These are phyloP conservation scores for Rubus idaeus DNA, from an alignment of 306 rosid species.

Conservation along the genomic window DNA sequence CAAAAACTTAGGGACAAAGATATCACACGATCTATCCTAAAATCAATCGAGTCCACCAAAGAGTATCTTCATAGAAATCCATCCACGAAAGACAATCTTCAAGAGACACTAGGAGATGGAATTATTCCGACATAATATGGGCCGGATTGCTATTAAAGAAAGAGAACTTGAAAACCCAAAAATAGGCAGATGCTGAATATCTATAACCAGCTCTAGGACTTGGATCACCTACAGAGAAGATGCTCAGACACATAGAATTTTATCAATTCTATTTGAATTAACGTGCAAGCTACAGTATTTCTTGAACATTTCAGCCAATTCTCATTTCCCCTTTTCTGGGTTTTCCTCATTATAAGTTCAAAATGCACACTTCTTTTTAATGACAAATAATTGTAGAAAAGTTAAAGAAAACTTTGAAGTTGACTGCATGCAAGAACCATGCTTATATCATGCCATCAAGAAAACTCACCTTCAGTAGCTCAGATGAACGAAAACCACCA, in stretches of 20 bases:
- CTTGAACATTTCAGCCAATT: not conserved
- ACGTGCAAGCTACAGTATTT: not conserved
- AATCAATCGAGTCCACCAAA: not conserved
- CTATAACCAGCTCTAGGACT: not conserved
- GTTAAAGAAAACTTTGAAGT: not conserved
- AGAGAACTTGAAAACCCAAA: not conserved
- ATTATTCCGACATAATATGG: not conserved
- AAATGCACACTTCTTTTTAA: not conserved
- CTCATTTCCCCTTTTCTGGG: not conserved
- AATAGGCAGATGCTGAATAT: not conserved
- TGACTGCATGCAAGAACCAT: not conserved
- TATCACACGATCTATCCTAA: not conserved
- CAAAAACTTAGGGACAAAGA: not conserved
- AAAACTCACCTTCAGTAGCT: slow-evolving; percentile 78
- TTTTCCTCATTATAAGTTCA: not conserved
- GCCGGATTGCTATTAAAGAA: not conserved
- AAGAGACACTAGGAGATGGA: not conserved
- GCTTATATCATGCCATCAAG: not conserved
- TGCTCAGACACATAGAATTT: not conserved
- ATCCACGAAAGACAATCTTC: not conserved
- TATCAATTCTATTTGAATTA: not conserved
- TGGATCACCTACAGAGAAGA: not conserved
- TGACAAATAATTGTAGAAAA: not conserved
- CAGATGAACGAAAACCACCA: slow-evolving; percentile 96
- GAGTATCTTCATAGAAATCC: not conserved